A percentile compares a stretch with the other conserved stretches of the same genome.
These are phyloP conservation scores for Boletus rubropictus DNA, from an alignment of 768 basidiomycete species.

Conservation along the genomic window DNA sequence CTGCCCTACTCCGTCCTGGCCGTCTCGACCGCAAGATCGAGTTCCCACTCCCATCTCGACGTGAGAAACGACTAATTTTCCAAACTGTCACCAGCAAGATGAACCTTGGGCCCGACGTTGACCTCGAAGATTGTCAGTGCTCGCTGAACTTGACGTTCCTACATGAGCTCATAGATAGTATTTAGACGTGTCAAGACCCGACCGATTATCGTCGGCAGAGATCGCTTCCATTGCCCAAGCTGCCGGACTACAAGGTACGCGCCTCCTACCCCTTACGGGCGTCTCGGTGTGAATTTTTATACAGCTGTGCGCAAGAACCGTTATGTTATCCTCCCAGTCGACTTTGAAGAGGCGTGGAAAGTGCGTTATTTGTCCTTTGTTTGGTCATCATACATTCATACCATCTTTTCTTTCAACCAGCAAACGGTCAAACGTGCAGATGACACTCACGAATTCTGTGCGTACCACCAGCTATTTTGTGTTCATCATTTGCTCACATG, in stretches of 20 bases:
- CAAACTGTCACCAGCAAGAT: conserved; percentile 96
- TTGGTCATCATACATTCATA: conserved; percentile 33
- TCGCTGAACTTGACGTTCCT: conserved; percentile 1
- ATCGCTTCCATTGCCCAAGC: conserved; percentile 95
- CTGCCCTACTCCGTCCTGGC: conserved; percentile 93
- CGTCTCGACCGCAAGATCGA: conserved; percentile 98
- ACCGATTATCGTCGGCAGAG: conserved; percentile 91
- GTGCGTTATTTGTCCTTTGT: conserved; percentile 62
- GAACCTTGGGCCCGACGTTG: conserved; percentile 97
- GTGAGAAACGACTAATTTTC: conserved; percentile 96
- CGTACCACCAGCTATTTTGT: conserved; percentile 29
- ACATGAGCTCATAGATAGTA: conserved; percentile 5
- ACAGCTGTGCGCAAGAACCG: conserved; percentile 93
- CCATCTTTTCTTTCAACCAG: conserved; percentile 44
- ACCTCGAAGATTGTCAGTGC: conserved; percentile 90
- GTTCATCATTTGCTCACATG: conserved; percentile 5
- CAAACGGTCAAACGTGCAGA: conserved; percentile 95
- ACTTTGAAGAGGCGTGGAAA: conserved; percentile 99
- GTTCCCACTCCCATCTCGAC: conserved; percentile 88
- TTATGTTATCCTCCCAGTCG: conserved; percentile 92
- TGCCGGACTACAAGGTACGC: conserved; percentile 87
- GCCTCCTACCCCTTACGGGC: background rate
- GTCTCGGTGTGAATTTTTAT: conserved; percentile 4
- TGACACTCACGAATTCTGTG: conserved; percentile 96
- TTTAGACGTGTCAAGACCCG: conserved; percentile 92